These are phyloP conservation scores for Trypanosoma caninum DNA, from an alignment of 208 protist species.

Conservation along the genomic window DNA sequence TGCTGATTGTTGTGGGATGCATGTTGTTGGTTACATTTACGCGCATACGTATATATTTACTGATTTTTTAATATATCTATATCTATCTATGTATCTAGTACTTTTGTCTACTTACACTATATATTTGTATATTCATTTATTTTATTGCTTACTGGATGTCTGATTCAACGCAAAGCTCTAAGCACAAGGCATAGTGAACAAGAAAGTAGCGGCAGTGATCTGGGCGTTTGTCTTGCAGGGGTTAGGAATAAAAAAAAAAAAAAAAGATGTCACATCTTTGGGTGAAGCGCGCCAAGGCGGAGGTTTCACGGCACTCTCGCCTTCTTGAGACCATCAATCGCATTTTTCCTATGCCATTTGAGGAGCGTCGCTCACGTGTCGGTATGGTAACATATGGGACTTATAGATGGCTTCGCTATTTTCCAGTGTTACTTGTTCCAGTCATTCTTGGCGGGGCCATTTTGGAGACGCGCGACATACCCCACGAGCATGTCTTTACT, in stretches of 20 bases:
- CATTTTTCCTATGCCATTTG: slow-evolving; percentile 82
- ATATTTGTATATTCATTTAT: not conserved
- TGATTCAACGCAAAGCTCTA: too few relatives aligned
- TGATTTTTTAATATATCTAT: too few relatives aligned
- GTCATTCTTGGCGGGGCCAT: slow-evolving; percentile 55
- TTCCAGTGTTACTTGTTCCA: slow-evolving; percentile 69
- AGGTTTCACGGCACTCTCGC: slow-evolving; percentile 79
- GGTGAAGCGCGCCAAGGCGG: slow-evolving; percentile 86
- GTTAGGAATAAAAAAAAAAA: not conserved
- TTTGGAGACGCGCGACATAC: slow-evolving; percentile 78
- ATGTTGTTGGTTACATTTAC: not conserved
- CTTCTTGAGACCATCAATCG: slow-evolving; percentile 81
- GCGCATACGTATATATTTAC: slow-evolving; percentile 6
- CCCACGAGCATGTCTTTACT: slow-evolving; percentile 85
- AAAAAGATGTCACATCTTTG: slow-evolving; percentile 76
- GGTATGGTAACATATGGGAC: slow-evolving; percentile 85
- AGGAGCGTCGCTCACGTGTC: slow-evolving; percentile 79
- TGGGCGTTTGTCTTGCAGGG: not conserved
- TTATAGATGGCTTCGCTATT: slow-evolving; percentile 81
- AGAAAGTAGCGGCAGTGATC: too few relatives aligned
- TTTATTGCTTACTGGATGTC: too few relatives aligned
- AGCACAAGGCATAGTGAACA: too few relatives aligned
- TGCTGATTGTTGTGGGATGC: too few relatives aligned
- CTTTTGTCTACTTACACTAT: too few relatives aligned
- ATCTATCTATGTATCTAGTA: too few relatives aligned